Percentiles rank a stretch among this genome's conserved stretches.
Evolutionary conservation across 2,329 filamentous ascomycete genomes (phyloP).

Genomic region (Pezicula neosporulosa): DNA sequence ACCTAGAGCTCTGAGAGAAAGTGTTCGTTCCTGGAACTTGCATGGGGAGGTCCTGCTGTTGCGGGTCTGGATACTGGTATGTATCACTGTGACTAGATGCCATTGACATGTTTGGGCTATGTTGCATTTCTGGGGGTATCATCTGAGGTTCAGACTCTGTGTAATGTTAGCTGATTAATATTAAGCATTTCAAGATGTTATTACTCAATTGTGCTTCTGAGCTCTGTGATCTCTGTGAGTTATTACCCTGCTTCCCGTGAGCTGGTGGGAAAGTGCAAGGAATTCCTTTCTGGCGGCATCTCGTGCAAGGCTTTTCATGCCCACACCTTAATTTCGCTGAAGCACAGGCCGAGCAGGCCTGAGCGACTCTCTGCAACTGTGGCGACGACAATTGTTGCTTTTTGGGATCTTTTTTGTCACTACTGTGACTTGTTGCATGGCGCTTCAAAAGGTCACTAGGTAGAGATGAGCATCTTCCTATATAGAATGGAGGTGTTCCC

Average conservation of each 20-base stretch:
- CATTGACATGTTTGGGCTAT: neutral
- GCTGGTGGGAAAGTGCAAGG: slow-evolving; percentile 1
- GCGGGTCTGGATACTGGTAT: slow-evolving; percentile 1
- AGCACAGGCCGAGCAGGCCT: slow-evolving; percentile 6
- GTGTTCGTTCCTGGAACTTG: neutral
- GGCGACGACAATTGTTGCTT: neutral
- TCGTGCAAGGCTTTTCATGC: slow-evolving; percentile 5
- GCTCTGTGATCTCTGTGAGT: neutral
- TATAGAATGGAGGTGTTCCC: neutral
- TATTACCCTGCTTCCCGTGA: neutral
- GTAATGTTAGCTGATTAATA: neutral
- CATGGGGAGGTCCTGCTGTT: neutral
- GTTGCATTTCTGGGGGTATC: neutral
- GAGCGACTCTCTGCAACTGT: slow-evolving; percentile 1
- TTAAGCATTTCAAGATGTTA: neutral
- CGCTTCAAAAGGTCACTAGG: neutral
- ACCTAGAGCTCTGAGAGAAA: neutral
- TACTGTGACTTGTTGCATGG: neutral
- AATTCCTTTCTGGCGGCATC: slow-evolving; percentile 4
- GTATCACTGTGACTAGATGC: neutral
- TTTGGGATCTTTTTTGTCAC: slow-evolving; percentile 1
- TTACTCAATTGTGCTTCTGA: neutral
- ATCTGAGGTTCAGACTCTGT: neutral
- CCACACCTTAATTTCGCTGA: slow-evolving; percentile 2
- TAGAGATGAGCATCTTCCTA: neutral